phyloP scores from a whole-genome alignment of 1,284 basidiomycete genomes.

The Malassezia obtusa region DNA sequence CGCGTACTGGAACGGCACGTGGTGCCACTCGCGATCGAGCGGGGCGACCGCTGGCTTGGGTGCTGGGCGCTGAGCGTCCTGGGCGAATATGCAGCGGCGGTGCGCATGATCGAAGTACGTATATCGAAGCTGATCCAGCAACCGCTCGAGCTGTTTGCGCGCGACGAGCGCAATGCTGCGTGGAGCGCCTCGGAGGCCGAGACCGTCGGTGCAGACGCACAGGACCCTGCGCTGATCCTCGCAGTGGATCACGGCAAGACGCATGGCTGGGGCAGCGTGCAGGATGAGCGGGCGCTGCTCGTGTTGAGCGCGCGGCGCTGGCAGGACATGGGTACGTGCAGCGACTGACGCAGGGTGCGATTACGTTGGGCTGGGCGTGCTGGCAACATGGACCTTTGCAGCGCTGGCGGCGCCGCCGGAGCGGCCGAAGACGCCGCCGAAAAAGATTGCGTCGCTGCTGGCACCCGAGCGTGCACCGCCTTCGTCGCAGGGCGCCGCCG shows the following conservation, averaged over 20 bases:
- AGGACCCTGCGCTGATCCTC: slow-evolving; percentile 71
- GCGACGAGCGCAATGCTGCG: background rate
- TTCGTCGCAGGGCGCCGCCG: slow-evolving; percentile 10
- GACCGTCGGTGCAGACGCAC: slow-evolving; percentile 49
- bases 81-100: slow-evolving; percentile 50
- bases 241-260: slow-evolving; percentile 69
- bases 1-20: slow-evolving; percentile 65
- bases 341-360: slow-evolving; percentile 77
- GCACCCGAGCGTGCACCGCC: slow-evolving; percentile 4
- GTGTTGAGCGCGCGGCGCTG: slow-evolving; percentile 86
- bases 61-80: slow-evolving; percentile 93
- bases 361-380: slow-evolving; percentile 69
- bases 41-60: slow-evolving; percentile 87
- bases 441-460: slow-evolving; percentile 12
- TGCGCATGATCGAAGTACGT: slow-evolving; percentile 6
- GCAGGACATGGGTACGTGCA: slow-evolving; percentile 76
- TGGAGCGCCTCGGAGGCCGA: background rate
- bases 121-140: background rate
- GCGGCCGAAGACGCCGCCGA: background rate
- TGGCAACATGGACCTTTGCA: slow-evolving; percentile 77
- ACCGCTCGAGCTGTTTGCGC: background rate
- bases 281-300: slow-evolving; percentile 78
- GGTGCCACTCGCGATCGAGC: slow-evolving; percentile 69
- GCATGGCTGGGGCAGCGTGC: slow-evolving; percentile 42
- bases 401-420: background rate